Evolutionary conservation across 768 basidiomycete species (phyloP), one percentile per base, ranked within the genome.

Genomic region (Mrakia hoshinonis): DNA sequence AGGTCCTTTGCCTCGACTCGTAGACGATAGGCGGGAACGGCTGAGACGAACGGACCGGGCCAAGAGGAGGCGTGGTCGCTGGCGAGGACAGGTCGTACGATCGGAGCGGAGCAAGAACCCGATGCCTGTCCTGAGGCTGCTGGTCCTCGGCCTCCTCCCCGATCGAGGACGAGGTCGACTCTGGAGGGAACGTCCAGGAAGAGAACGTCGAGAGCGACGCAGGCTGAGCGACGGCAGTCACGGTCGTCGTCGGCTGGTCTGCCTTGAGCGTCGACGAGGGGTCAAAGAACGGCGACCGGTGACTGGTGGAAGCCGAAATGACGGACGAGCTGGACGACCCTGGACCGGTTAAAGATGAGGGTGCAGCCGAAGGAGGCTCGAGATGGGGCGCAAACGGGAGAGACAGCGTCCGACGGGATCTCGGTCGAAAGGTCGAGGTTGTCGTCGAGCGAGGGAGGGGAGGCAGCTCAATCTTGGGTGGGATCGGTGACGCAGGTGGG

Each of bases 351-450:
- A 49, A 29, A 4, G 69, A 22, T 3, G 64, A 64, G 15, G 64
- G 24, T 10, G 18, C 9, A 9, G 47, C 24, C 26, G 48, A 49
- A 26, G 64, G 64, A 49, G 34, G 31, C 18, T 46, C 64, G 15
- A 70, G 61, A 36, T 70, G 58, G 2, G 69, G 69, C 6, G 61
- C 61, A 49, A 70, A 70, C 4, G 69, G 69, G 31, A 70, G 46
- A 13, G 69, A 70, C 61, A 63, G 47, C 7, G 69, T 70, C 48
- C 69, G 47, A 38, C 69, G 60, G 12, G 69, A 70, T 38, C 49
- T 46, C 3, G 69, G 69, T 15, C 69, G 69, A 36, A 70, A 52
- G 12, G 61, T 52, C 5, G 61, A 38, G 1, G 58, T 63, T n/a
- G 61, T 64, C 13, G 61, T 70, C 3, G 61, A 39, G 0, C 60